Percentiles rank a stretch among this genome's conserved stretches.
phyloP scores from a whole-genome alignment of 1,284 basidiomycete genomes.

The Pterulicium gracile region DNA sequence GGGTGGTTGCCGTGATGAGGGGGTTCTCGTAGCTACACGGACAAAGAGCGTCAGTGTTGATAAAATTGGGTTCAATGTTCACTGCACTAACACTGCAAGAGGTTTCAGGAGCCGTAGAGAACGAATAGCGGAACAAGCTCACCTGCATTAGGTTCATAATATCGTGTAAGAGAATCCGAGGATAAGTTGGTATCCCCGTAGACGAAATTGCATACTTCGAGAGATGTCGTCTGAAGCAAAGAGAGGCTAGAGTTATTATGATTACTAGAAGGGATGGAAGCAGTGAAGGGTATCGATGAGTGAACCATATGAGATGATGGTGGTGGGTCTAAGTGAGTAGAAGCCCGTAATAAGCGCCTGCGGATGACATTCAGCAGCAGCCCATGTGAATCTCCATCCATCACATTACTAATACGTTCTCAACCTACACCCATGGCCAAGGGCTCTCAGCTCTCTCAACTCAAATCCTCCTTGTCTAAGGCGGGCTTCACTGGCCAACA shows the following conservation, averaged over 20 bases:
- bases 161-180: slow-evolving; percentile 40
- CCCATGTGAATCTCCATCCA: too few relatives aligned
- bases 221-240: slow-evolving; percentile 39
- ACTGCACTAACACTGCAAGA: slow-evolving; percentile 22
- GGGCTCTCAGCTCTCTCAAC: slow-evolving; percentile 77
- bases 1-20: slow-evolving; percentile 59
- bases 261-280: too few relatives aligned
- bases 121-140: slow-evolving; percentile 16
- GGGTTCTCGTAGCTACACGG: slow-evolving; percentile 60
- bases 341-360: too few relatives aligned
- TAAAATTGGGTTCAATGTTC: slow-evolving; percentile 11
- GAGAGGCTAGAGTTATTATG: slow-evolving; percentile 18
- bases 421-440: slow-evolving; percentile 42
- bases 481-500: slow-evolving; percentile 61
- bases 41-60: slow-evolving; percentile 2
- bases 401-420: too few relatives aligned
- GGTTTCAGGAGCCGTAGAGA: neutral
- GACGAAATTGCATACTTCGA: slow-evolving; percentile 58
- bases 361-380: too few relatives aligned
- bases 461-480: slow-evolving; percentile 73
- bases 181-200: slow-evolving; percentile 41
- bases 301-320: too few relatives aligned
- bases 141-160: slow-evolving; percentile 62
- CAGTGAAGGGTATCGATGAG: neutral
- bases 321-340: too few relatives aligned